A percentile compares a stretch with the other conserved stretches of the same genome.
Conservation (phyloP, 2,329 filamentous ascomycete genomes). For the Penicillium sp. region DNA sequence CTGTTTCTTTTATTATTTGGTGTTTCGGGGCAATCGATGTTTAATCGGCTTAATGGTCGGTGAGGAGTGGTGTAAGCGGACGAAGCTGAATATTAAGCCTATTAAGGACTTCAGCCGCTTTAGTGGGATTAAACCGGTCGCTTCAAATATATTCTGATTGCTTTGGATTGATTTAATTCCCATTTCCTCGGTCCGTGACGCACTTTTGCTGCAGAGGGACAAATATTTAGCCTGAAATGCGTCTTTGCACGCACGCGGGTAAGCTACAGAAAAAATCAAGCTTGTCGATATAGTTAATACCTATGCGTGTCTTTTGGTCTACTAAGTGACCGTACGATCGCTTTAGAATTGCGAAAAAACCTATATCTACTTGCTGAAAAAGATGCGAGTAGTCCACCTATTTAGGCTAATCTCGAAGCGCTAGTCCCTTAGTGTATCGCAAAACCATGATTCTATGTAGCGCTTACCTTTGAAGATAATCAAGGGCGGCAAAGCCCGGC, state of each 20-base stretch:
- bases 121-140: background rate
- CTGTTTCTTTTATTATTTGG: too few relatives aligned
- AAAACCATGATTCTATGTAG: background rate
- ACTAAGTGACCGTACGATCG: too few relatives aligned
- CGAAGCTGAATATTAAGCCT: background rate
- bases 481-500: background rate
- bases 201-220: too few relatives aligned
- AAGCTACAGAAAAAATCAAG: background rate
- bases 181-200: too few relatives aligned
- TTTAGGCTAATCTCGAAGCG: background rate
- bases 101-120: background rate
- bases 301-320: background rate
- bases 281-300: background rate
- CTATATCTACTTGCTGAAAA: too few relatives aligned
- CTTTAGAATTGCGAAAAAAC: too few relatives aligned
- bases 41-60: too few relatives aligned
- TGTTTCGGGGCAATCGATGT: too few relatives aligned
- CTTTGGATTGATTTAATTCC: background rate
- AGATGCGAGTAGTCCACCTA: background rate
- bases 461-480: background rate
- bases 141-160: background rate
- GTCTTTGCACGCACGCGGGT: background rate
- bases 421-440: background rate
- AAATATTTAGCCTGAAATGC: background rate
- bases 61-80: too few relatives aligned